These are phyloP conservation scores for Zymoseptoria pseudotritici DNA, from an alignment of 2,329 filamentous ascomycete genomes.

Conservation along the genomic window DNA sequence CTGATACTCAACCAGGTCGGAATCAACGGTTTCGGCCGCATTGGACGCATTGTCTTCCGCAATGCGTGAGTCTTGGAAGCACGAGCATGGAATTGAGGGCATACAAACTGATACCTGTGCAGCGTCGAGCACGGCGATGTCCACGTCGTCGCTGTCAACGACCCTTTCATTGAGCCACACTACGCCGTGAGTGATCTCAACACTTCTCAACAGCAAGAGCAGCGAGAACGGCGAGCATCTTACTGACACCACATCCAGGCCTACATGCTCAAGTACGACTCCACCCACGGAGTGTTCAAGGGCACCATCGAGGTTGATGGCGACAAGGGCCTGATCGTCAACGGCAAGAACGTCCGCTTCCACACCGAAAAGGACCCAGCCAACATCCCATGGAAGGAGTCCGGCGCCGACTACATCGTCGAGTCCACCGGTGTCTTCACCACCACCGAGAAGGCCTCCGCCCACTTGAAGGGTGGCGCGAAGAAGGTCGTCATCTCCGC, in stretches of 20 bases:
- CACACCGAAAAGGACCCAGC: constrained; percentile 87
- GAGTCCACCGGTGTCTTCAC: constrained; percentile 99
- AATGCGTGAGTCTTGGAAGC: constrained; percentile 62
- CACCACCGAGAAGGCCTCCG: constrained; percentile 90
- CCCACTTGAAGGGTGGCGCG: constrained; percentile 91
- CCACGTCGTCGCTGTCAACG: constrained; percentile 94
- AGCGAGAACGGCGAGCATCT: background rate
- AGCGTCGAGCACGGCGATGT: constrained; percentile 80
- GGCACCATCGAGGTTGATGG: constrained; percentile 70
- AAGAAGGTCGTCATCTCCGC: constrained; percentile 89
- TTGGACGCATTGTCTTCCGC: constrained; percentile 98
- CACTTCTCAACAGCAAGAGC: background rate
- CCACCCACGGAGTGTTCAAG: constrained; percentile 94
- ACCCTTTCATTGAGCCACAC: constrained; percentile 96
- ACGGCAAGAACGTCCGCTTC: constrained; percentile 93
- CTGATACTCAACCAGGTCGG: constrained; percentile 55
- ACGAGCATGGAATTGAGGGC: constrained; percentile 6
- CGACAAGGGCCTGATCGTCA: constrained; percentile 70
- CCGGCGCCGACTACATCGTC: constrained; percentile 86
- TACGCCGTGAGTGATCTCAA: constrained; percentile 72
- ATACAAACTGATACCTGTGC: constrained; percentile 14
- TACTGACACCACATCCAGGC: constrained; percentile 48
- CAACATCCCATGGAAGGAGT: constrained; percentile 81
- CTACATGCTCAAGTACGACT: constrained; percentile 99
- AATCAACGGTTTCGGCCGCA: constrained; percentile 99